Percentiles rank a stretch among this genome's conserved stretches.
These are phyloP conservation scores for Penstemon newberryi DNA, from an alignment of 257 asterid genomes.

Conservation along the genomic window DNA sequence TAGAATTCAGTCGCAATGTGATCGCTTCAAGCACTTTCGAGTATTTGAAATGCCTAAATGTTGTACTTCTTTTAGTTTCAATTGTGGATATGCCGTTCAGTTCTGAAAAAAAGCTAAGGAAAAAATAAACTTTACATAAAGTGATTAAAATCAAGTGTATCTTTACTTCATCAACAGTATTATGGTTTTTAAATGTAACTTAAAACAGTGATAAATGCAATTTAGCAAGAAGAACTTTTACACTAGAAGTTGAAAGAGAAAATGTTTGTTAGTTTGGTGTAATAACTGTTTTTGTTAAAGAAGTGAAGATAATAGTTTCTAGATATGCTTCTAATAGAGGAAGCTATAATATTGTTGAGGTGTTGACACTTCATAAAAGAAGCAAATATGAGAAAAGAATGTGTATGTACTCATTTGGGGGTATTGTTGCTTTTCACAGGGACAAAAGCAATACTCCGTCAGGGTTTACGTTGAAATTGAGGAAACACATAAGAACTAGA, in stretches of 20 bases:
- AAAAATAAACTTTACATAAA: background rate
- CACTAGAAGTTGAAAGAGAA: constrained; percentile 7
- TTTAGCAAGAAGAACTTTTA: constrained; percentile 10
- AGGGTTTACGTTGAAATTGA: constrained; percentile 89
- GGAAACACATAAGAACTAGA: constrained; percentile 94
- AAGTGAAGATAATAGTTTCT: background rate
- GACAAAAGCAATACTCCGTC: constrained; percentile 98
- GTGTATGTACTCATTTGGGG: constrained; percentile 17
- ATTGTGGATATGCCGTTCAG: background rate
- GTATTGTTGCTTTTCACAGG: constrained; percentile 40
- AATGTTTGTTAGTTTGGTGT: background rate
- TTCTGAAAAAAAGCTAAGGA: background rate
- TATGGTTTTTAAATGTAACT: constrained; percentile 7
- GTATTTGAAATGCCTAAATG: too few species aligned
- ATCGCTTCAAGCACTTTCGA: too few species aligned
- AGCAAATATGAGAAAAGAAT: constrained; percentile 5
- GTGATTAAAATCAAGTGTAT: background rate
- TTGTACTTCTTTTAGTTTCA: too few species aligned
- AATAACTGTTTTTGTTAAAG: background rate
- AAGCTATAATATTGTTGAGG: background rate
- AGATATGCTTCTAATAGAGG: background rate
- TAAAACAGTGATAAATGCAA: constrained; percentile 86
- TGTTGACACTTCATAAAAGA: background rate
- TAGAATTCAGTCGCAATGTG: too few species aligned
- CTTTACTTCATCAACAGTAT: background rate